Conservation (phyloP, 2,329 filamentous ascomycete genomes). For the Colletotrichum karsti region DNA sequence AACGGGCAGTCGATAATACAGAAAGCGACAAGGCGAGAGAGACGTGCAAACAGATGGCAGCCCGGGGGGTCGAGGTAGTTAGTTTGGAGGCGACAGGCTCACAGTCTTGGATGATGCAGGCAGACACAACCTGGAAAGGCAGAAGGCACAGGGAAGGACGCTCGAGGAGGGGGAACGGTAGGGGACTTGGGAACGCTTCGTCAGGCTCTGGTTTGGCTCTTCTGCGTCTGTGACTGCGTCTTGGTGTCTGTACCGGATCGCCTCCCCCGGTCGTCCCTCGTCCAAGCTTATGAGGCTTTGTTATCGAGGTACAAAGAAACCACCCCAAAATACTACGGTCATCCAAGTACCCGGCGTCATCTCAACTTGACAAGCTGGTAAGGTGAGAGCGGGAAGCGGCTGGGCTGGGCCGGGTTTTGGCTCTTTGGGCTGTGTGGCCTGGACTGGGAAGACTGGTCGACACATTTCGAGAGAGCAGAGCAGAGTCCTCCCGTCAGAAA, state of each 20-base stretch:
- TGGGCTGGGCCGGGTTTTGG: conserved; percentile 24
- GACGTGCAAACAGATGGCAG: background rate
- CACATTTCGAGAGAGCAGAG: background rate
- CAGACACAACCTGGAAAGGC: conserved; percentile 1
- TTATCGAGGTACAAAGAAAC: conserved; percentile 2
- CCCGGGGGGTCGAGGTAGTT: conserved; percentile 79
- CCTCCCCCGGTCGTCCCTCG: background rate
- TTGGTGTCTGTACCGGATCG: background rate
- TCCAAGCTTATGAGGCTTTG: conserved; percentile 18
- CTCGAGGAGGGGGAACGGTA: background rate
- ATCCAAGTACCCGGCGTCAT: conserved; percentile 13
- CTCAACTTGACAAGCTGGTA: conserved; percentile 1
- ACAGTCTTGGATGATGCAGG: conserved; percentile 26
- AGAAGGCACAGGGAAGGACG: conserved; percentile 9
- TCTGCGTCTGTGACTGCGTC: conserved; percentile 1
- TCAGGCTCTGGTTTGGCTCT: conserved; percentile 17
- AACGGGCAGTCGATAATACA: background rate
- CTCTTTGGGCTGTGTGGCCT: background rate
- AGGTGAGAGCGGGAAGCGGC: conserved; percentile 20
- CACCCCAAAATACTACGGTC: background rate
- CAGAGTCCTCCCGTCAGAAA: background rate
- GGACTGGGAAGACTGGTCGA: conserved; percentile 7
- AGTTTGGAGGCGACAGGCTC: conserved; percentile 40
- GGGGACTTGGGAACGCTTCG: background rate
- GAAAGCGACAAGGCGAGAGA: background rate